Evolutionary conservation across 2,329 filamentous ascomycete genomes (phyloP).

Genomic region (Fusarium sp.): DNA sequence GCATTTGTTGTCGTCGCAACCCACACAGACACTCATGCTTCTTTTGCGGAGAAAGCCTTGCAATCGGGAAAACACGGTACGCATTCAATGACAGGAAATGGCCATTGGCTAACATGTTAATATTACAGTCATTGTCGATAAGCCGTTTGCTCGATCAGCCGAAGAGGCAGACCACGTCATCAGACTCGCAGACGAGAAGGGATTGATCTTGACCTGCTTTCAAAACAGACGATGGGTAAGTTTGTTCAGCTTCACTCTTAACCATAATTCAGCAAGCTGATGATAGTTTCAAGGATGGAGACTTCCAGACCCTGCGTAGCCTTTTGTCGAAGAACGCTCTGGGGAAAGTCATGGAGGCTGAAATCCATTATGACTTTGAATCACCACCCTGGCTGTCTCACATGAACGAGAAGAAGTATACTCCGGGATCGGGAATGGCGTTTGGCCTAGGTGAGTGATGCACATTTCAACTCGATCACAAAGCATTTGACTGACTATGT

Average conservation of each 20-base stretch:
- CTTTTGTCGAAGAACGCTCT: conserved; percentile 27
- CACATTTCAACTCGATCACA: not conserved
- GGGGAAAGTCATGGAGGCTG: conserved; percentile 72
- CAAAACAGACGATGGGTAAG: conserved; percentile 41
- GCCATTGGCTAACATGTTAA: not conserved
- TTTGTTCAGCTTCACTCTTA: accelerated
- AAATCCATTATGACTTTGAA: conserved; percentile 73
- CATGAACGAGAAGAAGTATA: conserved; percentile 49
- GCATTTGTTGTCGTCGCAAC: conserved; percentile 69
- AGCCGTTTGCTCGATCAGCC: conserved; percentile 34
- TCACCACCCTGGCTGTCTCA: conserved; percentile 53
- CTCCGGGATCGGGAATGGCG: conserved; percentile 54
- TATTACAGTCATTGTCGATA: conserved; percentile 36
- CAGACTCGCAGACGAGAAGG: conserved; percentile 26
- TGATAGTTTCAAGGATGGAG: conserved; percentile 26
- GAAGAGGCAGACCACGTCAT: conserved; percentile 37
- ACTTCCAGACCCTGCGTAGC: conserved; percentile 32
- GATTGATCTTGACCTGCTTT: conserved; percentile 36
- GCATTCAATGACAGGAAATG: not conserved
- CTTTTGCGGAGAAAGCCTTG: conserved; percentile 33
- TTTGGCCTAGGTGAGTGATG: conserved; percentile 53
- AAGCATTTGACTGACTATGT: not conserved
- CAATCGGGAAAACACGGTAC: conserved; percentile 36
- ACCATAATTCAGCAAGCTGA: not conserved
- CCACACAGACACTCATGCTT: conserved; percentile 32